Conservation (phyloP, 1,139 yeast species). For the Nakaseomyces uthaithaninus region DNA sequence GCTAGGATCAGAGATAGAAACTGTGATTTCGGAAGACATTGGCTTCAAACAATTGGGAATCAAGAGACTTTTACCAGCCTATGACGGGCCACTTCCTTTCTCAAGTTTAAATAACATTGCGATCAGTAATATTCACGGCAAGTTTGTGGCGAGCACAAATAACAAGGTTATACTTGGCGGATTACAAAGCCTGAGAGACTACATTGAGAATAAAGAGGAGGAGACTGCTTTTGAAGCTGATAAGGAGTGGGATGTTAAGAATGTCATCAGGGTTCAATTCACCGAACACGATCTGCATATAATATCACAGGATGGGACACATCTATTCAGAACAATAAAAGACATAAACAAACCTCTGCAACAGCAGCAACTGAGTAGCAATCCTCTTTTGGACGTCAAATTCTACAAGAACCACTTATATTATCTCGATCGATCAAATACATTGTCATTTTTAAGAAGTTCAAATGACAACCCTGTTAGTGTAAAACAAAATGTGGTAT, state of each 20-base stretch:
- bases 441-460: background rate
- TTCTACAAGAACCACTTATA: background rate
- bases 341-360: background rate
- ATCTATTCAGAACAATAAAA: conserved; percentile 10
- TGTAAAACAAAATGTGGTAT: conserved; percentile 8
- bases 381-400: background rate
- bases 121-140: conserved; percentile 16
- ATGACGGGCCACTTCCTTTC: conserved; percentile 30
- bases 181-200: conserved; percentile 26
- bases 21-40: conserved; percentile 32
- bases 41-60: conserved; percentile 35
- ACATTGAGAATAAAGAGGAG: conserved; percentile 11
- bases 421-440: background rate
- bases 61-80: conserved; percentile 29
- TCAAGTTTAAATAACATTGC: conserved; percentile 23
- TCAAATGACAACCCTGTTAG: background rate
- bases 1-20: conserved; percentile 21
- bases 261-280: conserved; percentile 18
- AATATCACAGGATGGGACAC: conserved; percentile 13
- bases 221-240: background rate
- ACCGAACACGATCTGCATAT: conserved; percentile 10
- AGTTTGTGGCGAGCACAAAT: conserved; percentile 31
- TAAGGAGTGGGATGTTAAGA: conserved; percentile 11
- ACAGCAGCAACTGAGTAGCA: background rate
- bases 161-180: conserved; percentile 28